A percentile compares a stretch with the other conserved stretches of the same genome.
phyloP scores from a whole-genome alignment of 768 basidiomycete species.

The Boletus sensibilis region DNA sequence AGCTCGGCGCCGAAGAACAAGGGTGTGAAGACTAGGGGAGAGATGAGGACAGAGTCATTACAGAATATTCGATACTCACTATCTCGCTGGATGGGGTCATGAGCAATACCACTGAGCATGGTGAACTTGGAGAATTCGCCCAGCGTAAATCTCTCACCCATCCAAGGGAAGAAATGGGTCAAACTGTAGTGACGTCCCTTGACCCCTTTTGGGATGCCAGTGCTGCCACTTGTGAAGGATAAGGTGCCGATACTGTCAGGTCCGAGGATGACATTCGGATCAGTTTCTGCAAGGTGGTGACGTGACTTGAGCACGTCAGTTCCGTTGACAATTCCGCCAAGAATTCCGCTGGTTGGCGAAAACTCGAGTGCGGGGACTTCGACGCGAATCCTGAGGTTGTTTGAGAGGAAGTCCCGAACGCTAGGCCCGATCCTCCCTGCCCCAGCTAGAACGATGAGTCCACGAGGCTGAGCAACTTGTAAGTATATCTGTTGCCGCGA shows the following conservation, averaged over 20 bases:
- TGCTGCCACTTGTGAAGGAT: slow-evolving; percentile 96
- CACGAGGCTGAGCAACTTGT: slow-evolving; percentile 88
- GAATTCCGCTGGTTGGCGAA: slow-evolving; percentile 56
- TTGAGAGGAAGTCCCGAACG: slow-evolving; percentile 79
- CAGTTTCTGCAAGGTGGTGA: slow-evolving; percentile 55
- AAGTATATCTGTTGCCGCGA: slow-evolving; percentile 92
- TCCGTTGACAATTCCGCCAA: slow-evolving; percentile 54
- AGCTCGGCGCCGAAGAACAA: slow-evolving; percentile 95
- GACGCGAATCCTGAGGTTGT: slow-evolving; percentile 80
- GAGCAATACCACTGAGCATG: slow-evolving; percentile 98
- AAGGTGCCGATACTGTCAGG: slow-evolving; percentile 94
- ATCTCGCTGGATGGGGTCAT: slow-evolving; percentile 98
- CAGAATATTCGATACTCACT: slow-evolving; percentile 57
- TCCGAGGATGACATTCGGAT: slow-evolving; percentile 84
- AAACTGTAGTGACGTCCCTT: slow-evolving; percentile 91
- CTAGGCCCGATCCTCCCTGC: slow-evolving; percentile 78
- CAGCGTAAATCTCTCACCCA: slow-evolving; percentile 85
- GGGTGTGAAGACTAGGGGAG: slow-evolving; percentile 85
- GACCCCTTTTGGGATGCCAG: slow-evolving; percentile 98
- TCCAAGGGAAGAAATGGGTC: slow-evolving; percentile 99
- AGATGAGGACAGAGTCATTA: not conserved
- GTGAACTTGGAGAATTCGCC: slow-evolving; percentile 81
- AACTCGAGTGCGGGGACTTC: slow-evolving; percentile 90
- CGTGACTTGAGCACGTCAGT: slow-evolving; percentile 63
- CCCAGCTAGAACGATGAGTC: slow-evolving; percentile 84